phyloP scores from a whole-genome alignment of 2,329 filamentous ascomycete species.

The Sclerotinia spermophila region DNA sequence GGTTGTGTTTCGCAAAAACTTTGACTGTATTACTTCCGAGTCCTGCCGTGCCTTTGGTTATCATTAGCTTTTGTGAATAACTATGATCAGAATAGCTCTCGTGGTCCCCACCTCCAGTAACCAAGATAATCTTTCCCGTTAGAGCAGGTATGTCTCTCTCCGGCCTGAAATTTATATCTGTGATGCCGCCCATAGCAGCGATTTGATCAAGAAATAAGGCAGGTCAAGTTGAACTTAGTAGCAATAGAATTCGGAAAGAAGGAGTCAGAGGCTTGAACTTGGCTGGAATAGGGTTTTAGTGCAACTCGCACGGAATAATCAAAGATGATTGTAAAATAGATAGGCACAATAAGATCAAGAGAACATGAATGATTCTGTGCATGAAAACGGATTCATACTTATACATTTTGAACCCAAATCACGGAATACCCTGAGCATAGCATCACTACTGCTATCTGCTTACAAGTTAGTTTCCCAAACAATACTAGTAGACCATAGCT shows the following conservation, averaged over 20 bases:
- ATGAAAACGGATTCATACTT: background rate
- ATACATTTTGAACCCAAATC: background rate
- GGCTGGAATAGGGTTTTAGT: background rate
- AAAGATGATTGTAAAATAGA: background rate
- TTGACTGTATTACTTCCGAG: background rate
- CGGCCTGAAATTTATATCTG: background rate
- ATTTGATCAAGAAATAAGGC: background rate
- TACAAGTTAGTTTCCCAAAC: background rate
- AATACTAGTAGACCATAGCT: background rate
- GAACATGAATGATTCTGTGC: background rate
- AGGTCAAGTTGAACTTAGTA: background rate
- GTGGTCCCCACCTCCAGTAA: background rate
- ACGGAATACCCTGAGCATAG: background rate
- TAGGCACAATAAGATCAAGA: background rate
- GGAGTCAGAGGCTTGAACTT: background rate
- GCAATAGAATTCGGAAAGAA: background rate
- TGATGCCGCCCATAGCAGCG: background rate
- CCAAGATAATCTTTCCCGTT: background rate
- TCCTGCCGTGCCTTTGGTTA: background rate
- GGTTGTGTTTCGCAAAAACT: background rate
- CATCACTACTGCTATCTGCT: background rate
- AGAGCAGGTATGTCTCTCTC: background rate
- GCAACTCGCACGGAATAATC: background rate
- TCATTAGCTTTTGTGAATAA: background rate
- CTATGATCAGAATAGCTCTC: background rate